phyloP scores from a whole-genome alignment of 2,329 filamentous ascomycete species.

The Penicillium sp. region DNA sequence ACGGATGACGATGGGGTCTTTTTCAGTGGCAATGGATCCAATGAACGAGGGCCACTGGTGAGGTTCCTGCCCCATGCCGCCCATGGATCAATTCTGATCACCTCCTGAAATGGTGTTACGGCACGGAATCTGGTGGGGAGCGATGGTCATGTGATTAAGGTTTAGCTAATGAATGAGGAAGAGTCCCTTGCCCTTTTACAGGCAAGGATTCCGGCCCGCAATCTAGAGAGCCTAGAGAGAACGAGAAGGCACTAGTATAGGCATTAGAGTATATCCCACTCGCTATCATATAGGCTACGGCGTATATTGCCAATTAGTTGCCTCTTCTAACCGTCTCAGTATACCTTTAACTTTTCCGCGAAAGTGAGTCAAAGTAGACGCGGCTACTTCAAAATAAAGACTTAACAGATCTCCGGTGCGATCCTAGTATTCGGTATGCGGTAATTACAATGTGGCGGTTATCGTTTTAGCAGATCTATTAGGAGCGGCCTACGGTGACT shows the following conservation, averaged over 20 bases:
- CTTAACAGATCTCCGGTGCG: slow-evolving; percentile 34
- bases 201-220: not conserved
- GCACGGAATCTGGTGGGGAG: slow-evolving; percentile 6
- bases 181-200: not conserved
- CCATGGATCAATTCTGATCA: slow-evolving; percentile 20
- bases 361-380: slow-evolving; percentile 31
- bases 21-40: not conserved
- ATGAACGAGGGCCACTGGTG: slow-evolving; percentile 17
- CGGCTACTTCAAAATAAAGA: too few relatives aligned
- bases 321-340: slow-evolving; percentile 35
- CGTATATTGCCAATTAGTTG: slow-evolving; percentile 26
- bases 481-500: slow-evolving; percentile 2
- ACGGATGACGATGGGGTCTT: slow-evolving; percentile 5
- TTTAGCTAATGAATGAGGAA: slow-evolving; percentile 9
- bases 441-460: slow-evolving; percentile 43
- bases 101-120: slow-evolving; percentile 12
- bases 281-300: slow-evolving; percentile 30
- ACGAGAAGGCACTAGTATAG: slow-evolving; percentile 7
- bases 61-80: slow-evolving; percentile 16
- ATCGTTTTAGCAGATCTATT: slow-evolving; percentile 29
- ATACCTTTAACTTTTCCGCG: slow-evolving; percentile 45
- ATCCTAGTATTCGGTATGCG: slow-evolving; percentile 38
- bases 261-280: too few relatives aligned
- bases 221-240: slow-evolving; percentile 1
- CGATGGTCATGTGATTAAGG: not conserved